Evolutionary conservation across 352 stramenopile genomes (phyloP).

Genomic region (Phytophthora colocasiae): DNA sequence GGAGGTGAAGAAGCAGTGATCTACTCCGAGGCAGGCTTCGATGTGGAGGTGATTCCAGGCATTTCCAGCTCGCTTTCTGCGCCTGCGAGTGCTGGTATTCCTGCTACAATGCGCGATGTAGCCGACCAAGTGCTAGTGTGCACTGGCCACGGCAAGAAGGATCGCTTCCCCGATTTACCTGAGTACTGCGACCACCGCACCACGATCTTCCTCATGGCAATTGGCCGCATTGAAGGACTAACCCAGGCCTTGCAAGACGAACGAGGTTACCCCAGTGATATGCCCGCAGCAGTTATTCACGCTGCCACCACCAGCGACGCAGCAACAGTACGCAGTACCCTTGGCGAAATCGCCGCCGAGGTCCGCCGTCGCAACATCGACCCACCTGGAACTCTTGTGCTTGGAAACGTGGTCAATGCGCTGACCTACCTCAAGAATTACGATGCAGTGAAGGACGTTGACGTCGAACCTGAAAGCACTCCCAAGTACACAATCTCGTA

Average conservation of each 20-base stretch:
- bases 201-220: constrained; percentile 98
- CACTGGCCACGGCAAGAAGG: constrained; percentile 95
- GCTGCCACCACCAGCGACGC: constrained; percentile 92
- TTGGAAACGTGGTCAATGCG: constrained; percentile 93
- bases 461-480: constrained; percentile 18
- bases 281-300: constrained; percentile 94
- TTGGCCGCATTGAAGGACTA: constrained; percentile 93
- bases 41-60: constrained; percentile 90
- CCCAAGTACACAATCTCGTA: constrained; percentile 79
- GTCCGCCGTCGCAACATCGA: constrained; percentile 86
- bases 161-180: constrained; percentile 92
- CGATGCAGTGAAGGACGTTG: constrained; percentile 47
- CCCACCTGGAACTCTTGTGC: constrained; percentile 93
- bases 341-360: constrained; percentile 91
- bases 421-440: constrained; percentile 77
- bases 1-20: constrained; percentile 94
- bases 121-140: constrained; percentile 94
- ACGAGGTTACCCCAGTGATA: constrained; percentile 89
- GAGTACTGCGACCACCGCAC: constrained; percentile 96
- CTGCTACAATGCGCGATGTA: constrained; percentile 95
- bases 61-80: constrained; percentile 96
- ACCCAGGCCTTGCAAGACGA: constrained; percentile 80
- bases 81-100: constrained; percentile 93
- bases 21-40: constrained; percentile 78
- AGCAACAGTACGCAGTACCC: constrained; percentile 87